Evolutionary conservation across 1,139 yeast species (phyloP).

Genomic region (Candida sojae): DNA sequence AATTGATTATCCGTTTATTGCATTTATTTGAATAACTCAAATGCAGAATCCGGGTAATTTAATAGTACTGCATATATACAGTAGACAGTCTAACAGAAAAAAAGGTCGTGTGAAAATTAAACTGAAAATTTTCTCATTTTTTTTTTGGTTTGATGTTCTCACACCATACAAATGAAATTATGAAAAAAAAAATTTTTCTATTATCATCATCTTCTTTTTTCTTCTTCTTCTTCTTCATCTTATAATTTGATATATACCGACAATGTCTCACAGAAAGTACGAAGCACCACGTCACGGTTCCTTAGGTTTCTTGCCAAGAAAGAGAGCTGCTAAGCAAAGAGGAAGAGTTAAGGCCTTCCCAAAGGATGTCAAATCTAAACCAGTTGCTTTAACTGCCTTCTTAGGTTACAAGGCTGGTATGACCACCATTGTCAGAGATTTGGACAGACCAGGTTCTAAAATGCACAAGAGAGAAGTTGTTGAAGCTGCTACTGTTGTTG

Average conservation of each 20-base stretch:
- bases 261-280: slow-evolving; percentile 99
- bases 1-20: too few relatives aligned
- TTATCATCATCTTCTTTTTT: slow-evolving; percentile 6
- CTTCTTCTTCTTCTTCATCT: slow-evolving; percentile 22
- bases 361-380: slow-evolving; percentile 96
- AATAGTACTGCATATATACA: slow-evolving; percentile 4
- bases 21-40: neutral
- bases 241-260: slow-evolving; percentile 22
- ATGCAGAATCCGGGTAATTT: slow-evolving; percentile 8
- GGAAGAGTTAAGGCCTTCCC: slow-evolving; percentile 99
- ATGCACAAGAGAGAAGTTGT: slow-evolving; percentile 99
- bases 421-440: slow-evolving; percentile 99
- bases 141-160: slow-evolving; percentile 7
- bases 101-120: slow-evolving; percentile 6
- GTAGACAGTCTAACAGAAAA: neutral
- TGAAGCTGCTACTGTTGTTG: slow-evolving; percentile 99
- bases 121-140: slow-evolving; percentile 4
- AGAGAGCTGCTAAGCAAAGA: slow-evolving; percentile 98
- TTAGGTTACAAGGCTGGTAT: slow-evolving; percentile 99
- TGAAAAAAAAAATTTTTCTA: slow-evolving; percentile 6
- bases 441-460: slow-evolving; percentile 99
- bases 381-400: slow-evolving; percentile 99
- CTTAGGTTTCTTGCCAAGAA: slow-evolving; percentile 99
- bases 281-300: slow-evolving; percentile 99
- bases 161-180: neutral